Evolutionary conservation across 2,329 filamentous ascomycete genomes (phyloP), one percentile per base, ranked within the genome.

Genomic region (Penicillium sp.): DNA sequence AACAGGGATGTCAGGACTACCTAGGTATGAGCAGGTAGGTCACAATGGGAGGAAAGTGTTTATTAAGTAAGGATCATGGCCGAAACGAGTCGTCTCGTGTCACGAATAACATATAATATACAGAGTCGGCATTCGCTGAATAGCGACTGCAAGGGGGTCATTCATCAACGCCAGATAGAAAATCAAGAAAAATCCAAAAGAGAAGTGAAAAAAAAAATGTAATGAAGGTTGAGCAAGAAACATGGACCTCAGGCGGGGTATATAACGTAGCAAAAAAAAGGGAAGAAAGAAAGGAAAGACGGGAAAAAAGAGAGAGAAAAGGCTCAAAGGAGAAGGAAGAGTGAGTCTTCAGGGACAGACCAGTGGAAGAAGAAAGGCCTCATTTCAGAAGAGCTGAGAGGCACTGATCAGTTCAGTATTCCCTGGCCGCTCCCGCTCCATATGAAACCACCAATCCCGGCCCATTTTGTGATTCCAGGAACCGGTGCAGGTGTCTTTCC

Each of bases 361-460:
- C 4, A 32, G 29, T 3, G 25, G 27, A 39, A 13, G 18, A 5
- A n/a, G 29, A 24, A 27, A 18, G 18, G 18, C 18, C 18, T 18
- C 18, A 3, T 18, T 43, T 62, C 54, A 70, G 42, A 71, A 69
- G 35, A 71, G 64, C 45, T 60, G 59, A 49, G 63, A 63, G 27
- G 63, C 47, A 32, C 65, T 60, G 44, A 68, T 58, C 37, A 65
- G 53, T 36, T 69, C 64, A 9, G 60, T 50, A 33, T 61, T 62
- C 29, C 57, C 56, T 9, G 65, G 64, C 33, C 68, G 67, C 49
- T 72, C 70, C 36, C 70, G 64, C 55, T 73, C 70, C 58, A 71
- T 65, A 49, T 73, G 70, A 48, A 66, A 69, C 70, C 70, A 73
- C 70, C 70, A 73, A 25, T 73, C 70, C 34, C 69, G 66, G 25